Conservation (phyloP, 2,329 filamentous ascomycete genomes). For the Clonostachys chloroleuca region DNA sequence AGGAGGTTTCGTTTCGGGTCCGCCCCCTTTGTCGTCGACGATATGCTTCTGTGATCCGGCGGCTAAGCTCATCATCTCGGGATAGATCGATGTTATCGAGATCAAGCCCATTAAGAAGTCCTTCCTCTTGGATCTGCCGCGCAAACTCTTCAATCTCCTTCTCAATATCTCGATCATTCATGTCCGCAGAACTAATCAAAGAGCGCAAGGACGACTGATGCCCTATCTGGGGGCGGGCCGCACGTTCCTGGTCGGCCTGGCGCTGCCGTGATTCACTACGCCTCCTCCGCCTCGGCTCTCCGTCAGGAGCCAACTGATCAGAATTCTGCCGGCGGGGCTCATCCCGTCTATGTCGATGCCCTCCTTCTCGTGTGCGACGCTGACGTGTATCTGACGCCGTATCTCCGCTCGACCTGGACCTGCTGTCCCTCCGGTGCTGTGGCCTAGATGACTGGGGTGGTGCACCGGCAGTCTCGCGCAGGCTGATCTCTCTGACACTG, state of each 20-base stretch:
- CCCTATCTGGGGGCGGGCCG: no score
- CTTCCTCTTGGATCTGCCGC: slow-evolving; percentile 83
- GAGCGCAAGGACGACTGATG: slow-evolving; percentile 88
- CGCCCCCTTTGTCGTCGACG: slow-evolving; percentile 67
- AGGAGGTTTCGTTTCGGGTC: slow-evolving; percentile 35
- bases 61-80: slow-evolving; percentile 86
- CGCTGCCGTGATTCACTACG: slow-evolving; percentile 45
- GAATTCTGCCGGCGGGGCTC: slow-evolving; percentile 16
- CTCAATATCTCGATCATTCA: slow-evolving; percentile 75
- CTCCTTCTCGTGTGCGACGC: slow-evolving; percentile 13
- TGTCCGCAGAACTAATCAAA: slow-evolving; percentile 73
- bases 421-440: slow-evolving; percentile 23
- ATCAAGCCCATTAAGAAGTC: slow-evolving; percentile 82
- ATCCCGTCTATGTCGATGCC: slow-evolving; percentile 13
- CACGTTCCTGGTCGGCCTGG: slow-evolving; percentile 52
- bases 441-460: slow-evolving; percentile 13
- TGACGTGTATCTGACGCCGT: slow-evolving; percentile 10
- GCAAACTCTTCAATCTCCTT: slow-evolving; percentile 88
- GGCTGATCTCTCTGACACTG: slow-evolving; percentile 68
- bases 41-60: slow-evolving; percentile 86
- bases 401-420: slow-evolving; percentile 14
- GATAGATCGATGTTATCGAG: slow-evolving; percentile 79
- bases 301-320: slow-evolving; percentile 30
- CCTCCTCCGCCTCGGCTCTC: slow-evolving; percentile 21
- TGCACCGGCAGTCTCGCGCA: slow-evolving; percentile 58